Evolutionary conservation across 169 alveolate species (phyloP).

Genomic region (Hepatocystis sp.): DNA sequence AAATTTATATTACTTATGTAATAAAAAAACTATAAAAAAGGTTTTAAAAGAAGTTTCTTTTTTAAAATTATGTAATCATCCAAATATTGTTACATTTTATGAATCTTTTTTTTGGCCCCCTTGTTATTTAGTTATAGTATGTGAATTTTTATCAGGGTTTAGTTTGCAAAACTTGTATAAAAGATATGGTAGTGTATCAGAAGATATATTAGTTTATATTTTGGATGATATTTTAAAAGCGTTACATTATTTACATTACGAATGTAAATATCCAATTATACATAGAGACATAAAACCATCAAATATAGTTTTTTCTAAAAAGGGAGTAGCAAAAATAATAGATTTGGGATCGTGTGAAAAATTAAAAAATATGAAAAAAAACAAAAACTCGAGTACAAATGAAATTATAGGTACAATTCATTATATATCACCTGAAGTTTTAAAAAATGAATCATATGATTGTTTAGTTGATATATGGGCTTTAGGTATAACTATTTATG

Average conservation of each 20-base stretch:
- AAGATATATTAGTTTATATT: constrained; percentile 61
- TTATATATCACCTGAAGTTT: constrained; percentile 95
- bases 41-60: constrained; percentile 71
- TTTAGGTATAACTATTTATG: constrained; percentile 94
- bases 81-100: constrained; percentile 71
- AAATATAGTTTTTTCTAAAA: constrained; percentile 46
- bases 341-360: constrained; percentile 76
- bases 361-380: constrained; percentile 19
- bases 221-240: constrained; percentile 49
- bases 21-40: constrained; percentile 13
- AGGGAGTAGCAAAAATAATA: constrained; percentile 67
- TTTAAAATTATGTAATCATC: constrained; percentile 66
- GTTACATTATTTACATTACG: constrained; percentile 48
- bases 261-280: constrained; percentile 17
- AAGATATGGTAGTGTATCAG: constrained; percentile 43
- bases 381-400: too few species aligned
- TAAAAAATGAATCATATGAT: constrained; percentile 90
- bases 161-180: constrained; percentile 48
- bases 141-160: constrained; percentile 71
- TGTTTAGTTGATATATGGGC: constrained; percentile 95
- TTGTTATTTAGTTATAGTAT: constrained; percentile 63
- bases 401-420: constrained; percentile 67
- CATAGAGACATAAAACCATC: constrained; percentile 65
- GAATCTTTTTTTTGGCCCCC: constrained; percentile 77
- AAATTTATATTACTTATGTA: constrained; percentile 40